Evolutionary conservation across 192 early-diverging fungal species (phyloP).

Genomic region (Linderina pennispora): DNA sequence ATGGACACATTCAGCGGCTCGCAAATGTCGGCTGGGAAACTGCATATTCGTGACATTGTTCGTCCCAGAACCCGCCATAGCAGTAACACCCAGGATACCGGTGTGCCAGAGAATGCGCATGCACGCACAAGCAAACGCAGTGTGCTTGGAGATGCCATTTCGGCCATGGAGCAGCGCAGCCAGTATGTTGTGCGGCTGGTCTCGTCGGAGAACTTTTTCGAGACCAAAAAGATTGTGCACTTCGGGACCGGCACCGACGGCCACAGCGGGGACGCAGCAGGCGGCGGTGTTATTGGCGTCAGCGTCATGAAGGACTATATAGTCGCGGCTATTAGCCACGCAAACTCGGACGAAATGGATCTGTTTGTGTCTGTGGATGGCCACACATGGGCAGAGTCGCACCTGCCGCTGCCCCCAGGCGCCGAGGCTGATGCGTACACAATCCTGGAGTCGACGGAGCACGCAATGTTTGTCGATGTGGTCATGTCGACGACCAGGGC

Average conservation of each 20-base stretch:
- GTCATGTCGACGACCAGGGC: conserved; percentile 33
- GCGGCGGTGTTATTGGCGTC: conserved; percentile 65
- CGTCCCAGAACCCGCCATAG: not conserved
- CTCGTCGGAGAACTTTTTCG: conserved; percentile 70
- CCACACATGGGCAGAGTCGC: conserved; percentile 56
- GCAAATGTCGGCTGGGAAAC: not conserved
- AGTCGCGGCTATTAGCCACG: conserved; percentile 59
- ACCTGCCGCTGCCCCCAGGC: conserved; percentile 49
- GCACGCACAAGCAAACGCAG: not conserved
- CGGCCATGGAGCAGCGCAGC: conserved; percentile 10
- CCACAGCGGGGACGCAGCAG: conserved; percentile 42
- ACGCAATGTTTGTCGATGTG: conserved; percentile 74
- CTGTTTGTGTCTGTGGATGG: conserved; percentile 64
- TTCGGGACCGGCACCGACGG: conserved; percentile 53
- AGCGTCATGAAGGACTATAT: conserved; percentile 66
- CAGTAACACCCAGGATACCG: conserved; percentile 5
- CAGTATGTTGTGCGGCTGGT: conserved; percentile 51
- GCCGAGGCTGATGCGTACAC: conserved; percentile 71
- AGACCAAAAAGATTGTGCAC: conserved; percentile 45
- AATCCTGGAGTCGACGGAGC: conserved; percentile 71
- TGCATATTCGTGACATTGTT: not conserved
- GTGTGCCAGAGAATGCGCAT: not conserved
- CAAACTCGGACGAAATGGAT: conserved; percentile 51
- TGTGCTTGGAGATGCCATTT: not conserved
- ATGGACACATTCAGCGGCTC: not conserved